A percentile compares a stretch with the other conserved stretches of the same genome.
These are phyloP conservation scores for Xylaria arbuscula DNA, from an alignment of 2,329 filamentous ascomycete species.

Conservation along the genomic window DNA sequence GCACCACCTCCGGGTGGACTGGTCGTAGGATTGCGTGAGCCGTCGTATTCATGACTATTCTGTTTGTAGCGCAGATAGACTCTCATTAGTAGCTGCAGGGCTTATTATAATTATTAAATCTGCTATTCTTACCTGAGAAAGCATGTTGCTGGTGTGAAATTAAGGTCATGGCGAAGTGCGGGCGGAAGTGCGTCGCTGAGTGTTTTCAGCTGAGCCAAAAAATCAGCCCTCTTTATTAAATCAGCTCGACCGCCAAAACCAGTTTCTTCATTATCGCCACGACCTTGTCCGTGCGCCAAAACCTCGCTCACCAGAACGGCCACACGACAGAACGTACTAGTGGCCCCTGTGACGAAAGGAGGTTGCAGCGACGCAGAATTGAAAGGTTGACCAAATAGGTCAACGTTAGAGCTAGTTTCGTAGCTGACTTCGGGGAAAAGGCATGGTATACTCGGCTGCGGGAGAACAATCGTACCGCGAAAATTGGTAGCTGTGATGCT, in stretches of 20 bases:
- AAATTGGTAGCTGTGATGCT: slow-evolving; percentile 29
- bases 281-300: not conserved
- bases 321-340: slow-evolving; percentile 20
- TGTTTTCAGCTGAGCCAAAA: slow-evolving; percentile 4
- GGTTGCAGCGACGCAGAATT: slow-evolving; percentile 15
- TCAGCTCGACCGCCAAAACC: not conserved
- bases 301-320: slow-evolving; percentile 24
- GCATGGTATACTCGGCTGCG: slow-evolving; percentile 21
- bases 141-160: slow-evolving; percentile 35
- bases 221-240: not conserved
- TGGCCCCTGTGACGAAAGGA: slow-evolving; percentile 17
- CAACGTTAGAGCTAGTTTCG: slow-evolving; percentile 5
- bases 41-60: slow-evolving; percentile 22
- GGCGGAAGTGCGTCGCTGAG: slow-evolving; percentile 19
- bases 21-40: slow-evolving; percentile 21
- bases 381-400: slow-evolving; percentile 24
- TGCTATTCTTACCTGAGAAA: slow-evolving; percentile 24
- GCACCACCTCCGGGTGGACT: slow-evolving; percentile 6
- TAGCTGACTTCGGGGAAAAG: slow-evolving; percentile 26
- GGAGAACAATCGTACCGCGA: not conserved
- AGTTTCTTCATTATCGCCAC: not conserved
- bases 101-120: not conserved
- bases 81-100: not conserved
- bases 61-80: not conserved
- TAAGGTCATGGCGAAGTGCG: slow-evolving; percentile 21